A percentile compares a stretch with the other conserved stretches of the same genome.
Conservation (phyloP, 352 stramenopile genomes). For the Pythium periplocum region DNA sequence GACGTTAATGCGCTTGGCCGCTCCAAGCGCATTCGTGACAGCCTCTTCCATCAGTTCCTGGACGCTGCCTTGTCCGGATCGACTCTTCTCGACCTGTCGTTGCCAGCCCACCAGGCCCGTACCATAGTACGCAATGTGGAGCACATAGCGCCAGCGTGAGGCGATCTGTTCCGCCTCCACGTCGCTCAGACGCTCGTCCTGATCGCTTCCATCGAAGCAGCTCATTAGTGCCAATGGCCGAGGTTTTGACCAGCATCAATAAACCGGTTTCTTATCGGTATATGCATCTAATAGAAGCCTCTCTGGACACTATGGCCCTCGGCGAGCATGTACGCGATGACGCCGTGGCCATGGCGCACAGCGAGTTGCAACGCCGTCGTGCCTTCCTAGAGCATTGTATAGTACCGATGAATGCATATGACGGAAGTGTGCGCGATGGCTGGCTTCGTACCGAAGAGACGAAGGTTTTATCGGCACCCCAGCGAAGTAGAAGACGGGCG, state of each 20-base stretch:
- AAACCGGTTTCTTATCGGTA: too few relatives aligned
- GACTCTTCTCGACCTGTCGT: slow-evolving; percentile 49
- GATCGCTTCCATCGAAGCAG: slow-evolving; percentile 2
- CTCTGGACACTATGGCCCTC: slow-evolving; percentile 43
- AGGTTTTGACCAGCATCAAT: too few relatives aligned
- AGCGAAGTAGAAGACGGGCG: slow-evolving; percentile 42
- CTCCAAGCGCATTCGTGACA: slow-evolving; percentile 42
- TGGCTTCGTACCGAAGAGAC: slow-evolving; percentile 31
- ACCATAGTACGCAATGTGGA: slow-evolving; percentile 78
- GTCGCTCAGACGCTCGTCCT: too few relatives aligned
- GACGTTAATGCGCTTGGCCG: slow-evolving; percentile 63
- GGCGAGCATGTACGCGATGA: slow-evolving; percentile 52
- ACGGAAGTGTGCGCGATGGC: too few relatives aligned
- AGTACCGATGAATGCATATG: background rate
- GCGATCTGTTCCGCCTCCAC: too few relatives aligned
- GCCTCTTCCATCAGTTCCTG: slow-evolving; percentile 75
- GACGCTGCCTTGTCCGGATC: slow-evolving; percentile 51
- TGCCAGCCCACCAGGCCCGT: slow-evolving; percentile 79
- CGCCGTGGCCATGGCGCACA: slow-evolving; percentile 56
- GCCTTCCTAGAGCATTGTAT: slow-evolving; percentile 33
- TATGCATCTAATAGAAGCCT: slow-evolving; percentile 48
- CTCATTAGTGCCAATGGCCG: slow-evolving; percentile 3
- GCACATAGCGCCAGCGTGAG: slow-evolving; percentile 34
- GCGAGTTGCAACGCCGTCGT: slow-evolving; percentile 58
- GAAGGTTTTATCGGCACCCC: slow-evolving; percentile 51